phyloP scores from a whole-genome alignment of 441 rosid species.

The Erodium texanum region DNA sequence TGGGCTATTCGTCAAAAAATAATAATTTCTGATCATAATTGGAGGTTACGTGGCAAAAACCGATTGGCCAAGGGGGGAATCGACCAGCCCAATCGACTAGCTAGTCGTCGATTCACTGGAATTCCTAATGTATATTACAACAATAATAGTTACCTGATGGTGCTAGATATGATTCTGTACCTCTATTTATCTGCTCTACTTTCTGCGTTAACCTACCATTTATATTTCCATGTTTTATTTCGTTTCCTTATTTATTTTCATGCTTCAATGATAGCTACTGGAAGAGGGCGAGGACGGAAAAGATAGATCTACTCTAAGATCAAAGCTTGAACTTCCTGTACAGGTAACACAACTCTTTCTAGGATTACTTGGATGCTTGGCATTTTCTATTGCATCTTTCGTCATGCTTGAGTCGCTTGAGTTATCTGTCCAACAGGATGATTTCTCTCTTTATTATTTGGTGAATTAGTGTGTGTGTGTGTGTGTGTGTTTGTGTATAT shows the following conservation, averaged over 20 bases:
- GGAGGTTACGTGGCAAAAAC: too few species aligned
- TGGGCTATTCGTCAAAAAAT: too few species aligned
- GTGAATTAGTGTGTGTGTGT: neutral
- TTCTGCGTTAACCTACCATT: neutral
- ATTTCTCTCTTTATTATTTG: neutral
- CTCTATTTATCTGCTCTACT: neutral
- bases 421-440: neutral
- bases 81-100: too few species aligned
- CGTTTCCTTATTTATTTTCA: conserved; percentile 9
- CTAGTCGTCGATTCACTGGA: neutral
- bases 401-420: conserved; percentile 3
- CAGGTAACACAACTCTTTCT: conserved; percentile 38
- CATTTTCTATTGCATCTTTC: neutral
- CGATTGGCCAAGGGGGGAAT: too few species aligned
- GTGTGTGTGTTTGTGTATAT: too few species aligned
- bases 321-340: conserved; percentile 98
- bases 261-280: conserved; percentile 46
- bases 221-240: neutral
- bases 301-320: conserved; percentile 63
- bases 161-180: neutral
- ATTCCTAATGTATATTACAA: neutral
- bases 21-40: too few species aligned
- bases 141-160: neutral
- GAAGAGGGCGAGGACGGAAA: conserved; percentile 91
- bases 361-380: neutral